phyloP scores from a whole-genome alignment of 495 filamentous ascomycete genomes.

The Hypoxylon intermedium region DNA sequence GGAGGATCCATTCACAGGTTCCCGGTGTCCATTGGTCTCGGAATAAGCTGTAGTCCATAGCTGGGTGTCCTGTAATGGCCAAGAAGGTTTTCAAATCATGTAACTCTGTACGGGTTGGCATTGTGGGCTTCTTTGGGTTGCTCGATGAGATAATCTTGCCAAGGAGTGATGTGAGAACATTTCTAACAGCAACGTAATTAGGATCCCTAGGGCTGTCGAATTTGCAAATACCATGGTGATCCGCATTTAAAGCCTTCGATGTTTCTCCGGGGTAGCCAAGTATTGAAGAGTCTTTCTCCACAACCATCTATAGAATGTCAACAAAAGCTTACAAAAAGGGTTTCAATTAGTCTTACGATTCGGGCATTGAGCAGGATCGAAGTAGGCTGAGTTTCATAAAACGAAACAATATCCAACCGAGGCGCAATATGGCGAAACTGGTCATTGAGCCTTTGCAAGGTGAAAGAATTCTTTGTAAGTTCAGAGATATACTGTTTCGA shows the following conservation, averaged over 20 bases:
- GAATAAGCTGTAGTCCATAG: constrained; percentile 48
- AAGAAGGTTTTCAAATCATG: constrained; percentile 24
- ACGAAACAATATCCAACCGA: constrained; percentile 51
- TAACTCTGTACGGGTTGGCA: neutral
- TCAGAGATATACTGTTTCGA: constrained; percentile 55
- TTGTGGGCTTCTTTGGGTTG: constrained; percentile 19
- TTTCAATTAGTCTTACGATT: constrained; percentile 18
- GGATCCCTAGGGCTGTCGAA: constrained; percentile 49
- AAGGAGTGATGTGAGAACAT: constrained; percentile 43
- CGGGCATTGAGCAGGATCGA: constrained; percentile 36
- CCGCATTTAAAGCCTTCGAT: constrained; percentile 50
- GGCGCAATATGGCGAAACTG: constrained; percentile 53
- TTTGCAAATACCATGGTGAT: constrained; percentile 60
- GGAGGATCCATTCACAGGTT: constrained; percentile 47
- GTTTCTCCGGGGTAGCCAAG: constrained; percentile 55
- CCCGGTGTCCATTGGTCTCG: constrained; percentile 47
- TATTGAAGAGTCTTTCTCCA: constrained; percentile 55
- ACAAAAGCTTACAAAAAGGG: neutral
- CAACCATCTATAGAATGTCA: constrained; percentile 41
- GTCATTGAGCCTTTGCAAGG: constrained; percentile 55
- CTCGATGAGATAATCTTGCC: neutral
- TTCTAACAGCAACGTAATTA: constrained; percentile 50
- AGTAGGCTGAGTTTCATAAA: constrained; percentile 57
- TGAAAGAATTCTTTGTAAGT: constrained; percentile 43
- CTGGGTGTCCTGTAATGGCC: constrained; percentile 31